Base-by-base conservation (phyloP, 2,329 filamentous ascomycete species). In the Fusarium temperatum region DNA sequence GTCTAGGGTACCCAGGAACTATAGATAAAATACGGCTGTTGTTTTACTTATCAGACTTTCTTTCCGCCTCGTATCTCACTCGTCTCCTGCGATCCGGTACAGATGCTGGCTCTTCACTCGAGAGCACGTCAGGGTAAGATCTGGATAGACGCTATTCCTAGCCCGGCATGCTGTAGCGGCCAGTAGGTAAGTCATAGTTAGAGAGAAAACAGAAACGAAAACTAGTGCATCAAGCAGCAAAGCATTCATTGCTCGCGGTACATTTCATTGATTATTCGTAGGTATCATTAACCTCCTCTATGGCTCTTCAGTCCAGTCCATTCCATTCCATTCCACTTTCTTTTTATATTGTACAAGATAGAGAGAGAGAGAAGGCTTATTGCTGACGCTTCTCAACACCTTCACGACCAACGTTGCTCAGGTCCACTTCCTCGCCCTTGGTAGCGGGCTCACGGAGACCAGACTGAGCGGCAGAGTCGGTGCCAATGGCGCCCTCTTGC, bases 341-440 rank as follows among this genome's bases (percentile, higher is more conserved):
- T 24, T 58, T 54, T 10, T 32, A n/a, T 50, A 30, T 58, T 38
- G 47, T 45, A 68, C 59, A 70, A 38, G 28, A 32, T 24, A 32
- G 28, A 20, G 10, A 32, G 6, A 62, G 44, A 62, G 15, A 32
- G 30, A 14, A 11, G 35, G 22, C 60, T 53, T 73, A 73, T 58
- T 65, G 57, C 53, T 73, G 51, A 38, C 70, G 44, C 60, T 75
- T 72, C 70, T 72, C 64, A 56, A 67, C 62, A 28, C 85, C 91
- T 81, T 93, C 86, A 50, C 92, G 87, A 18, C 91, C 92, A 64
- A 93, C 87, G 42, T 84, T 82, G 79, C 87, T 90, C 80, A 92
- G 83, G 78, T 89, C 87, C 50, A 86, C 85, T 9, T 86, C 84
- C 78, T 75, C 88, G 47, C 85, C 85, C 70, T 87, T 88, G 44